A percentile compares a stretch with the other conserved stretches of the same genome.
These are phyloP conservation scores for Coemansia sp. DNA, from an alignment of 192 early-diverging fungal genomes.

Conservation along the genomic window DNA sequence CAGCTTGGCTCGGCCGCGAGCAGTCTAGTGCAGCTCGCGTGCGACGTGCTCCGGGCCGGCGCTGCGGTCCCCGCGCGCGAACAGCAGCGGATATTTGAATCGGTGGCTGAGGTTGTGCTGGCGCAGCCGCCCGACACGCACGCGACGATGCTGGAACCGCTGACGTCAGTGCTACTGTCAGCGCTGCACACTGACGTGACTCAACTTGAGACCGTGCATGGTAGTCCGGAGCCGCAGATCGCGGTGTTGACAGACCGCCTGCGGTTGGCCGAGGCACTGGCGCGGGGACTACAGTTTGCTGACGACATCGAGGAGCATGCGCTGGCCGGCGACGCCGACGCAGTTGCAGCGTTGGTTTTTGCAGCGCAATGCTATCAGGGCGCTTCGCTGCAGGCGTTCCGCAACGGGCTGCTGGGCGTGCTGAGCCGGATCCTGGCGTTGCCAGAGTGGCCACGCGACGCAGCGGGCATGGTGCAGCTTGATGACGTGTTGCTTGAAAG, in stretches of 20 bases:
- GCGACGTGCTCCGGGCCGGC: constrained; percentile 46
- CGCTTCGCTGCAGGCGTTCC: constrained; percentile 22
- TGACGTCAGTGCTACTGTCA: constrained; percentile 10
- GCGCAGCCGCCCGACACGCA: constrained; percentile 21
- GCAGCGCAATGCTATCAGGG: constrained; percentile 37
- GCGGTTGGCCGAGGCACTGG: constrained; percentile 32
- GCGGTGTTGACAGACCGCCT: constrained; percentile 15
- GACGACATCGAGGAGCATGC: constrained; percentile 45
- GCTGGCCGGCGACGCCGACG: constrained; percentile 28
- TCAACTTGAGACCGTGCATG: constrained; percentile 7
- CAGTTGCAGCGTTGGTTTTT: neutral
- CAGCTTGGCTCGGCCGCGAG: constrained; percentile 58
- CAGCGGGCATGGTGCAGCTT: constrained; percentile 4
- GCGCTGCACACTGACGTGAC: constrained; percentile 8
- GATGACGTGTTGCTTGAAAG: constrained; percentile 30
- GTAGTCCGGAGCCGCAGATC: neutral
- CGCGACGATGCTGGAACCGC: constrained; percentile 14
- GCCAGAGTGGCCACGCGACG: constrained; percentile 12
- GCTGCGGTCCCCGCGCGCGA: constrained; percentile 34
- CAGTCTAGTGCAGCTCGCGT: constrained; percentile 58
- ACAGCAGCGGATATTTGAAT: constrained; percentile 48
- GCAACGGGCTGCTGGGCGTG: constrained; percentile 1
- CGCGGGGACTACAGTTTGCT: constrained; percentile 39
- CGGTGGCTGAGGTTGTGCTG: constrained; percentile 40
- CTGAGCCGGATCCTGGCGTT: constrained; percentile 10